These are phyloP conservation scores for Tylopilus intermedius DNA, from an alignment of 768 basidiomycete species.

Conservation along the genomic window DNA sequence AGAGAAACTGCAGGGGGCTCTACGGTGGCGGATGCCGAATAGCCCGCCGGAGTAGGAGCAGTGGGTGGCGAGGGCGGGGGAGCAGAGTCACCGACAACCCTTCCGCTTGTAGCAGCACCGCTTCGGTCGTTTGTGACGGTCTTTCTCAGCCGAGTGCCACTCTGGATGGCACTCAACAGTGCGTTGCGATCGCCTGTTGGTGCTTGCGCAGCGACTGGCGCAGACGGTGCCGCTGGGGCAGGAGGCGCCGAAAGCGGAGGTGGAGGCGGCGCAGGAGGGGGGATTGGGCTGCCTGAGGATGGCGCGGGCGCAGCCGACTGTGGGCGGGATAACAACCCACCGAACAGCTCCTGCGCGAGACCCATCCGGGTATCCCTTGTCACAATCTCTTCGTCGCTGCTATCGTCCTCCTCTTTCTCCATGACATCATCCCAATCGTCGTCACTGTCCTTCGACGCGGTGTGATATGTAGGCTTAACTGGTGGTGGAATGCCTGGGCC, in stretches of 20 bases:
- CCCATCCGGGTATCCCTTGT: slow-evolving; percentile 58
- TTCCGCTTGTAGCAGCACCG: slow-evolving; percentile 61
- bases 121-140: slow-evolving; percentile 83
- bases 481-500: slow-evolving; percentile 35
- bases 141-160: slow-evolving; percentile 66
- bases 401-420: slow-evolving; percentile 67
- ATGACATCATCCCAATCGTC: slow-evolving; percentile 83
- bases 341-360: slow-evolving; percentile 79
- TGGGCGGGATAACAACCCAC: slow-evolving; percentile 58
- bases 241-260: slow-evolving; percentile 35
- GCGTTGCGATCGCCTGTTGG: slow-evolving; percentile 55
- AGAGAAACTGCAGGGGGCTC: slow-evolving; percentile 14
- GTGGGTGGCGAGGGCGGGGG: slow-evolving; percentile 38
- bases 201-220: slow-evolving; percentile 33
- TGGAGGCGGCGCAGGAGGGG: slow-evolving; percentile 33
- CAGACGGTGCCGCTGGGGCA: slow-evolving; percentile 13
- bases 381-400: slow-evolving; percentile 76
- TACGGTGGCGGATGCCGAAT: neutral
- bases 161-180: slow-evolving; percentile 74
- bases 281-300: slow-evolving; percentile 20
- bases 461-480: slow-evolving; percentile 55
- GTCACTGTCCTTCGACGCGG: slow-evolving; percentile 53
- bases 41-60: neutral
- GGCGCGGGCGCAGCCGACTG: slow-evolving; percentile 44
- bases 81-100: slow-evolving; percentile 68